Percentiles rank a stretch among this genome's conserved stretches.
These are phyloP conservation scores for Saksenaea vasiformis DNA, from an alignment of 371 early-diverging fungal species.

Conservation along the genomic window DNA sequence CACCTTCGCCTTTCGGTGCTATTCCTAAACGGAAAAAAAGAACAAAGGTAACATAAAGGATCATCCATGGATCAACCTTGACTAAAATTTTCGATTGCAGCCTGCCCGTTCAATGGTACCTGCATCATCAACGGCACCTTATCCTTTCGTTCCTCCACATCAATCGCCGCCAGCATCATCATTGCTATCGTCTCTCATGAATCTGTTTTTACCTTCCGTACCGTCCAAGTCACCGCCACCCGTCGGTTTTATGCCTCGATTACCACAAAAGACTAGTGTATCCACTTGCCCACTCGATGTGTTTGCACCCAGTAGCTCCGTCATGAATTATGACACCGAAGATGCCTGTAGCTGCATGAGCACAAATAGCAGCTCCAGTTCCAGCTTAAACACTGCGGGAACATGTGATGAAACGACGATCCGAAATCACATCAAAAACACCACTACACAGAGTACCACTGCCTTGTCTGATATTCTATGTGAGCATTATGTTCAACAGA, in stretches of 20 bases:
- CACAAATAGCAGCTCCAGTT: slow-evolving; percentile 11
- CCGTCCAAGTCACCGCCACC: slow-evolving; percentile 2
- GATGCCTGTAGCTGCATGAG: slow-evolving; percentile 24
- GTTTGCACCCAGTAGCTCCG: slow-evolving; percentile 11
- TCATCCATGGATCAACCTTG: slow-evolving; percentile 11
- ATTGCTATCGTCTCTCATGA: slow-evolving; percentile 7
- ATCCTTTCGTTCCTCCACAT: slow-evolving; percentile 20
- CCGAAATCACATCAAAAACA: slow-evolving; percentile 3
- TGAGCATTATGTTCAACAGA: slow-evolving; percentile 41
- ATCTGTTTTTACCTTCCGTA: not conserved
- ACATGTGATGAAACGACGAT: slow-evolving; percentile 4
- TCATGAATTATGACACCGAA: slow-evolving; percentile 7
- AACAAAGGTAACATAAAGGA: slow-evolving; percentile 16
- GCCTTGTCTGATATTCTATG: slow-evolving; percentile 42
- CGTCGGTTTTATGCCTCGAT: slow-evolving; percentile 28
- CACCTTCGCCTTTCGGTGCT: slow-evolving; percentile 29
- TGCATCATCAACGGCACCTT: slow-evolving; percentile 15
- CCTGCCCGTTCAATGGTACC: not conserved
- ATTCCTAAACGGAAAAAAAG: slow-evolving; percentile 26
- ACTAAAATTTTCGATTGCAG: slow-evolving; percentile 1
- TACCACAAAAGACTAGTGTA: not conserved
- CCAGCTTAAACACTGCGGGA: not conserved
- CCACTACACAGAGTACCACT: slow-evolving; percentile 13
- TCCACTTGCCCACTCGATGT: slow-evolving; percentile 20
- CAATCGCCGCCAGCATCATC: not conserved